Evolutionary conservation across 2,329 filamentous ascomycete genomes (phyloP), one percentile per base, ranked within the genome.

Genomic region (Cryphonectria parasitica): DNA sequence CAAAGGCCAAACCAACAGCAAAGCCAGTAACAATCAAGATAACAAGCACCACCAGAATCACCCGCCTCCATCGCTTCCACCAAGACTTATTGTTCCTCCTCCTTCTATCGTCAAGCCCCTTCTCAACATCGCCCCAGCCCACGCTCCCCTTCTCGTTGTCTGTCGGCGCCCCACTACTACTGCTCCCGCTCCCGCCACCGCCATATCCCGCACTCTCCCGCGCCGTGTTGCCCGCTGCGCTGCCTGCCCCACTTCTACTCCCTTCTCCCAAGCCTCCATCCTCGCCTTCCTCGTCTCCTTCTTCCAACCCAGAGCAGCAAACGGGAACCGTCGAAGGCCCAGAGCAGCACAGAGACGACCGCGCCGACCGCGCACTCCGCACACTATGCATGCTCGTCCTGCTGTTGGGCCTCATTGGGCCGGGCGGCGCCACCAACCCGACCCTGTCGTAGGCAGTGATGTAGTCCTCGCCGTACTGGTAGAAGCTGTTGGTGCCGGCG

Each of bases 401-500:
- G 34, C 64, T 66, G 41, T 54, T 28, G n/a, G 64, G 34, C 28
- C 58, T 39, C 0, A 39, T 34, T 31, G 61, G 61, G 25, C 62
- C 36, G 1, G 70, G 67, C 13, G 56, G 52, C 10, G 64, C 61
- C 28, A 36, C 22, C 3, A 39, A 8, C n/a, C 71, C 71, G 28
- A 72, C 61, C 1, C 43, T 61, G 56, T 72, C 68, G 62, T 67
- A 70, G 34, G 68, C 36, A 5, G 71, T 72, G 43, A 72, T 70
- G 52, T 72, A 72, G 52, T 72, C 71, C 62, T 72, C 71, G 56
- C 71, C 71, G n/a, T 72, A 72, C 56, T 67, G 71, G 56, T 72
- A 72, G 34, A 68, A 70, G 8, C 62, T 52, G 28, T 17, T 52
- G 28, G 17, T 19, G 34, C 7, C 7, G 39, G 8, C 36, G 3